Percentiles rank a stretch among this genome's conserved stretches.
Conservation (phyloP, 306 rosid species). For the Fragaria vesca region DNA sequence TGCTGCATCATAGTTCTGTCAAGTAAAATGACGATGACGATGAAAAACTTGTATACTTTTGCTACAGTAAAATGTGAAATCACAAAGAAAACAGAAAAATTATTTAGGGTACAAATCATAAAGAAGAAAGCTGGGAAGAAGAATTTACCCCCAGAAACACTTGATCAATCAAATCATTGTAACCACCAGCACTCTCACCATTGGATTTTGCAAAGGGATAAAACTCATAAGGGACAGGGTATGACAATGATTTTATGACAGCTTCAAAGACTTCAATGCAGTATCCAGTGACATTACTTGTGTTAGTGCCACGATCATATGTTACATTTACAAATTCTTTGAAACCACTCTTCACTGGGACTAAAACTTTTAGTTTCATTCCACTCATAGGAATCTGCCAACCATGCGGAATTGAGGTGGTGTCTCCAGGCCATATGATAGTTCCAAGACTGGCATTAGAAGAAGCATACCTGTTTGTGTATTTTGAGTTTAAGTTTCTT, state of each 20-base stretch:
- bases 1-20: conserved; percentile 45
- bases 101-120: background rate
- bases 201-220: conserved; percentile 24
- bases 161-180: conserved; percentile 38
- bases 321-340: conserved; percentile 30
- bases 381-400: conserved; percentile 48
- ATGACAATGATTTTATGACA: conserved; percentile 36
- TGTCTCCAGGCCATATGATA: conserved; percentile 64
- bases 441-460: conserved; percentile 28
- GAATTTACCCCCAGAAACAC: conserved; percentile 44
- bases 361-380: conserved; percentile 39
- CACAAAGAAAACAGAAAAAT: background rate
- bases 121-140: background rate
- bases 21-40: background rate
- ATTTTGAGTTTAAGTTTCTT: conserved; percentile 16
- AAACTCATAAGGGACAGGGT: conserved; percentile 37
- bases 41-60: background rate
- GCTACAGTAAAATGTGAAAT: background rate
- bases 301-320: conserved; percentile 7
- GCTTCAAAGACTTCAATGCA: conserved; percentile 54
- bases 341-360: conserved; percentile 30
- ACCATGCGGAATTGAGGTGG: conserved; percentile 34
- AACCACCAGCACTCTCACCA: conserved; percentile 33
- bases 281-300: conserved; percentile 34
- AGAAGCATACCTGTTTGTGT: background rate